These are phyloP conservation scores for Diaporthe batatas DNA, from an alignment of 2,329 filamentous ascomycete species.

Conservation along the genomic window DNA sequence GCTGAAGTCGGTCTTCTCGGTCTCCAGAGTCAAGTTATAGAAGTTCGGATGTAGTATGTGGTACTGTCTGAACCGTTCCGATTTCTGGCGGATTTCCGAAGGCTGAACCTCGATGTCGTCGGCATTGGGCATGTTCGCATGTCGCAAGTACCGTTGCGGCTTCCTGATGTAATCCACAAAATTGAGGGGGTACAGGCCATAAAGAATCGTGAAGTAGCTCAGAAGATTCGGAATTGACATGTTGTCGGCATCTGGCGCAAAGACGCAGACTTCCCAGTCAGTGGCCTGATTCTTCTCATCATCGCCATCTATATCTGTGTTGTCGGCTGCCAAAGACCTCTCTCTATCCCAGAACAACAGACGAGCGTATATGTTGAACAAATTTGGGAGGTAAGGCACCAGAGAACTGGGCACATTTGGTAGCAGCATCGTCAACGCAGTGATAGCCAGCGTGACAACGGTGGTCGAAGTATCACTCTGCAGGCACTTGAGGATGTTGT, in stretches of 20 bases:
- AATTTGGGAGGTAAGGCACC: conserved; percentile 74
- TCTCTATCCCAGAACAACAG: conserved; percentile 82
- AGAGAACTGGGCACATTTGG: conserved; percentile 84
- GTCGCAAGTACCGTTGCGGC: conserved; percentile 81
- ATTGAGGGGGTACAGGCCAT: conserved; percentile 86
- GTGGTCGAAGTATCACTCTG: conserved; percentile 84
- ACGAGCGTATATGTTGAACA: conserved; percentile 87
- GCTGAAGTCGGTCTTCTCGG: conserved; percentile 81
- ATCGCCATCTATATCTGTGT: conserved; percentile 57
- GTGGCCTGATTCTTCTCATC: conserved; percentile 76
- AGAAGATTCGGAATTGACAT: conserved; percentile 75
- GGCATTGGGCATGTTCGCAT: conserved; percentile 76
- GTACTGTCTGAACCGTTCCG: conserved; percentile 78
- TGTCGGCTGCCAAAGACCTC: conserved; percentile 56
- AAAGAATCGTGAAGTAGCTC: conserved; percentile 85
- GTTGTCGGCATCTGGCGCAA: conserved; percentile 73
- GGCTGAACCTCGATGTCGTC: conserved; percentile 85
- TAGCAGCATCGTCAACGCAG: conserved; percentile 83
- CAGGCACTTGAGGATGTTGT: conserved; percentile 78
- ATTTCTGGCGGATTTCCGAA: conserved; percentile 80
- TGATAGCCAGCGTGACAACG: conserved; percentile 80
- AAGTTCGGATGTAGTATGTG: conserved; percentile 89
- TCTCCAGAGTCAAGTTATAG: conserved; percentile 82
- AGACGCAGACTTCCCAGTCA: conserved; percentile 75
- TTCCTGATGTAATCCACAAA: conserved; percentile 90